Percentiles rank a stretch among this genome's conserved stretches.
phyloP scores from a whole-genome alignment of 108 stramenopile genomes.

The Discostella pseudostelligera region DNA sequence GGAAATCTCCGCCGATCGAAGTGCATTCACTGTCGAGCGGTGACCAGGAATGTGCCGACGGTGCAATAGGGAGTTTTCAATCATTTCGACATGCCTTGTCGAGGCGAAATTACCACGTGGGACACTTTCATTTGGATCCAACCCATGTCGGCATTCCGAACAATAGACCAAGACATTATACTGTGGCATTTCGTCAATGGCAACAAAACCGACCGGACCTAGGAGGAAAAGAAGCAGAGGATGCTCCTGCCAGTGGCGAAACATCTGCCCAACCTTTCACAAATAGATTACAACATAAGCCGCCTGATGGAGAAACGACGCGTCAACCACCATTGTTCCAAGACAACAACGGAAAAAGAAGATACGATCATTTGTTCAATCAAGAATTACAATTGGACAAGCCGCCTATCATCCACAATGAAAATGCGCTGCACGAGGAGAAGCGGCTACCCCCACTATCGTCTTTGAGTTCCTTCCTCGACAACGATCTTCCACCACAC shows the following conservation, averaged over 20 bases:
- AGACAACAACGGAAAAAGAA: neutral
- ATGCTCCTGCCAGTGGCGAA: neutral
- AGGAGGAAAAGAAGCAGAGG: neutral
- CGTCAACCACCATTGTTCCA: slow-evolving; percentile 1
- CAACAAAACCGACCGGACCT: neutral
- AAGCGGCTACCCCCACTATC: slow-evolving; percentile 4
- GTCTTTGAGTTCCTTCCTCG: slow-evolving; percentile 27
- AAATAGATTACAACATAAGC: neutral
- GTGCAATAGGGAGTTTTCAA: slow-evolving; percentile 47
- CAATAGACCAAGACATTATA: slow-evolving; percentile 85
- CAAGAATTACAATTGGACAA: slow-evolving; percentile 16
- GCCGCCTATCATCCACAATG: slow-evolving; percentile 22
- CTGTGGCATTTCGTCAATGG: slow-evolving; percentile 29
- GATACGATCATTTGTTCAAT: slow-evolving; percentile 15
- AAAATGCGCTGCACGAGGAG: slow-evolving; percentile 7
- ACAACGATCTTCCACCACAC: slow-evolving; percentile 14
- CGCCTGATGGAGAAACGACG: neutral
- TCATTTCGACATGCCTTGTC: slow-evolving; percentile 48
- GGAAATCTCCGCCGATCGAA: neutral
- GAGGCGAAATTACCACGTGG: slow-evolving; percentile 53
- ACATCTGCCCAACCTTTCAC: neutral
- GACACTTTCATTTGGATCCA: slow-evolving; percentile 78
- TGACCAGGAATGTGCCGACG: slow-evolving; percentile 2
- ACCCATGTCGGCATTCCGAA: slow-evolving; percentile 84
- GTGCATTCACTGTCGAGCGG: neutral